Conservation (phyloP, 352 stramenopile genomes). For the Peronosclerospora sorghi region DNA sequence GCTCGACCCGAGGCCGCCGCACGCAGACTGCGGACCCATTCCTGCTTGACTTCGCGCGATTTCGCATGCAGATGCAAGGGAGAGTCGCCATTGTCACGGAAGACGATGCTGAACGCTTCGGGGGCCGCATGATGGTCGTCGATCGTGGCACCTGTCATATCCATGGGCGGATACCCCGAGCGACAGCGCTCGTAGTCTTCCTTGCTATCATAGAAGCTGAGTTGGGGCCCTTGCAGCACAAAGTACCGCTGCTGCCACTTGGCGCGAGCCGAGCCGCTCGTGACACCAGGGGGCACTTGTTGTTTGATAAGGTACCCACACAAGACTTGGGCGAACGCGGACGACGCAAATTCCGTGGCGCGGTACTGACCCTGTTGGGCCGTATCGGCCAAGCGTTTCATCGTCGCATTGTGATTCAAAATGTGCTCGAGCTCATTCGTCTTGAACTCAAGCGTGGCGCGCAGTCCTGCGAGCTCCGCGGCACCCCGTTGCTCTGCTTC, state of each 20-base stretch:
- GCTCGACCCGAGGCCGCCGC: constrained; percentile 28
- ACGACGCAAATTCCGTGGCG: constrained; percentile 72
- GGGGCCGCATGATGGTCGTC: constrained; percentile 70
- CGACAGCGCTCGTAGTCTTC: constrained; percentile 79
- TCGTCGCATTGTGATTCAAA: constrained; percentile 79
- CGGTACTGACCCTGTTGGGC: constrained; percentile 79
- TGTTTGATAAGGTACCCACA: constrained; percentile 84
- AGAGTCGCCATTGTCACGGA: constrained; percentile 71
- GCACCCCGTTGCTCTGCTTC: constrained; percentile 68
- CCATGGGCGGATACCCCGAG: constrained; percentile 70
- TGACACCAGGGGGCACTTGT: constrained; percentile 40
- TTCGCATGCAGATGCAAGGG: constrained; percentile 75
- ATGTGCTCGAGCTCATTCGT: constrained; percentile 83
- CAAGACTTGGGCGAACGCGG: constrained; percentile 53
- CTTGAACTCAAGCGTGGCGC: constrained; percentile 74
- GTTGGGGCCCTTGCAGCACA: constrained; percentile 61
- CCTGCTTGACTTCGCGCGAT: constrained; percentile 59
- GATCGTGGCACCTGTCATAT: constrained; percentile 60
- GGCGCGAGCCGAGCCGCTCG: constrained; percentile 23
- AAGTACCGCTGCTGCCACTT: constrained; percentile 86
- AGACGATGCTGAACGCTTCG: constrained; percentile 75
- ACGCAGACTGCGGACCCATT: constrained; percentile 72
- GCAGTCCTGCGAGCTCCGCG: constrained; percentile 50
- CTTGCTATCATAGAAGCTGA: constrained; percentile 81
- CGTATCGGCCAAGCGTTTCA: constrained; percentile 76